phyloP scores from a whole-genome alignment of 352 stramenopile species.

The Phytophthora fragariaefolia region DNA sequence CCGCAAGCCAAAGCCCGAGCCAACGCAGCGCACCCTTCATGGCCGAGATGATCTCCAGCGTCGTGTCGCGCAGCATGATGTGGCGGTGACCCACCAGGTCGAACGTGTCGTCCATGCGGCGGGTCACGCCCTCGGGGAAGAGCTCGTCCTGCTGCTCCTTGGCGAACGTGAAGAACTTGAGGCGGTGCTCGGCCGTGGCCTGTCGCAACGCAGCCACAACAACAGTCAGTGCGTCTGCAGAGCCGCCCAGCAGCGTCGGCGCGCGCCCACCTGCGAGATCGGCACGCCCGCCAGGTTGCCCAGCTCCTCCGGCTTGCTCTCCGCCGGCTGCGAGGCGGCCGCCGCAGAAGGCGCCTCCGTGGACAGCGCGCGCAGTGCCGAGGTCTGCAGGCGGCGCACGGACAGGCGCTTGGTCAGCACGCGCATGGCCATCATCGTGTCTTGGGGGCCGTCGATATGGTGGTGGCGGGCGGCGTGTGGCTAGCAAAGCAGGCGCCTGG shows the following conservation, averaged over 20 bases:
- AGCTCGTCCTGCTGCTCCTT: conserved; percentile 82
- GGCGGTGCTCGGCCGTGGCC: conserved; percentile 62
- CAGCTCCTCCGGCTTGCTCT: conserved; percentile 36
- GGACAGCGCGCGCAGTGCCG: conserved; percentile 49
- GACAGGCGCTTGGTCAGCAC: conserved; percentile 49
- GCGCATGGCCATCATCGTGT: conserved; percentile 64
- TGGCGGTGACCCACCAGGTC: conserved; percentile 85
- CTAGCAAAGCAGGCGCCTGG: conserved; percentile 26
- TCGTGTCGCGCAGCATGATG: conserved; percentile 85
- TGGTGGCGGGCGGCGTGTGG: conserved; percentile 34
- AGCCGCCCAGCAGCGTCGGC: too few species aligned
- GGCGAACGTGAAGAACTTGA: conserved; percentile 84
- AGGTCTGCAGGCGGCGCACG: conserved; percentile 30
- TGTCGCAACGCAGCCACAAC: too few species aligned
- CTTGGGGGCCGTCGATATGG: conserved; percentile 30
- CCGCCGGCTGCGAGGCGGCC: conserved; percentile 14
- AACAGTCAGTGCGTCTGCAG: background rate
- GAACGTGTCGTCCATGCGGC: conserved; percentile 81
- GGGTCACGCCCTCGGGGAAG: conserved; percentile 75
- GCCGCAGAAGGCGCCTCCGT: conserved; percentile 29
- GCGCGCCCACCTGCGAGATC: conserved; percentile 52
- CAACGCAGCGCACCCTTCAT: conserved; percentile 60
- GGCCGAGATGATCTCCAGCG: conserved; percentile 70
- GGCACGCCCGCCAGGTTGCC: conserved; percentile 64
- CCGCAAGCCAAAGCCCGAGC: background rate